Evolutionary conservation across 768 basidiomycete genomes (phyloP).

Genomic region (Leccinum rimulosum): DNA sequence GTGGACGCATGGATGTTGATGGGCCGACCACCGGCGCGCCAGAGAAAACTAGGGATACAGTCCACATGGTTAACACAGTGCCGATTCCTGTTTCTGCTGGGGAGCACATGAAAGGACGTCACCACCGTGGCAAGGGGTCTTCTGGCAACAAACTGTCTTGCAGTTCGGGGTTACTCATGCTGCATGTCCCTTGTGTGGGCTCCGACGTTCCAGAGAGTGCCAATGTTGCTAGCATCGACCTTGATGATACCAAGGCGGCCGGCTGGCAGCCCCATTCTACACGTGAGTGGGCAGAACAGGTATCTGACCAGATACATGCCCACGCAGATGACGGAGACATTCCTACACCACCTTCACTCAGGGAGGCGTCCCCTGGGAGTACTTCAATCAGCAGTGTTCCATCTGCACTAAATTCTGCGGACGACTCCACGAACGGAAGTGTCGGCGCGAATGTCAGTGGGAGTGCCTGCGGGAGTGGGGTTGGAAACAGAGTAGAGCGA

Average conservation of each 20-base stretch:
- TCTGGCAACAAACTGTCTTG: conserved; percentile 8
- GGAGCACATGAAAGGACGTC: conserved; percentile 23
- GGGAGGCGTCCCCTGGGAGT: conserved; percentile 25
- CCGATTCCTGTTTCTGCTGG: conserved; percentile 30
- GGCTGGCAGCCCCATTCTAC: conserved; percentile 33
- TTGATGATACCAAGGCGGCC: conserved; percentile 20
- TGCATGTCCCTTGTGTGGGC: conserved; percentile 29
- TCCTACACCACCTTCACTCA: conserved; percentile 7
- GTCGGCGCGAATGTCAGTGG: conserved; percentile 6
- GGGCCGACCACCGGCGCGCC: conserved; percentile 5
- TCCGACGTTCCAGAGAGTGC: conserved; percentile 16
- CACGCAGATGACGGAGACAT: conserved; percentile 2
- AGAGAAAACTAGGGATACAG: conserved; percentile 1
- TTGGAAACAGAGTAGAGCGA: conserved; percentile 2
- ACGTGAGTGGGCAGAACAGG: conserved; percentile 47
- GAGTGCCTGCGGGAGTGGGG: conserved; percentile 11
- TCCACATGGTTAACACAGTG: conserved; percentile 20
- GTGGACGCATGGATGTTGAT: conserved; percentile 29
- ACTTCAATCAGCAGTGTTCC: conserved; percentile 26
- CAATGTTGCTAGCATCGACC: conserved; percentile 13
- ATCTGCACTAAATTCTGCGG: conserved; percentile 24
- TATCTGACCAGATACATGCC: conserved; percentile 32
- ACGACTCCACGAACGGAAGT: conserved; percentile 23
- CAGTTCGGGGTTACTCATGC: conserved; percentile 25
- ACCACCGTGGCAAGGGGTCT: not conserved